These are phyloP conservation scores for Pseudogymnoascus sp. DNA, from an alignment of 2,329 filamentous ascomycete species.

Conservation along the genomic window DNA sequence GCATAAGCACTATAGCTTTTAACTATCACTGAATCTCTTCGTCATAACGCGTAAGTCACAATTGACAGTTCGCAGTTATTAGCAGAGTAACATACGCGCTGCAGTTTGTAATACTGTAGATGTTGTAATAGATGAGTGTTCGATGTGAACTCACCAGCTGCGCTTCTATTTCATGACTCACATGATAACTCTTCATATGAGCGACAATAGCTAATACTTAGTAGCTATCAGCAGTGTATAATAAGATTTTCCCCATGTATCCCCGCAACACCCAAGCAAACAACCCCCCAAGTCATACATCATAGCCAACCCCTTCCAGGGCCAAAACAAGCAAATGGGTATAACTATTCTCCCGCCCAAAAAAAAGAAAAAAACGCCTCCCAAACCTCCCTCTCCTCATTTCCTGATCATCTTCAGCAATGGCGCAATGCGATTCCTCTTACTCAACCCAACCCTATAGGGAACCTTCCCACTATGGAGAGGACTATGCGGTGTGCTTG, in stretches of 20 bases:
- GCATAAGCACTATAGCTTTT: neutral
- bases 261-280: neutral
- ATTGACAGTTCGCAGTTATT: neutral
- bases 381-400: constrained; percentile 21
- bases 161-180: constrained; percentile 38
- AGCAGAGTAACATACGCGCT: neutral
- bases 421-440: constrained; percentile 38
- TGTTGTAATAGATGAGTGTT: neutral
- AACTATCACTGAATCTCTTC: neutral
- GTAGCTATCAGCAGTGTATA: neutral
- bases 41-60: neutral
- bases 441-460: constrained; percentile 41
- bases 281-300: neutral
- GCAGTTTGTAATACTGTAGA: neutral
- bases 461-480: constrained; percentile 29
- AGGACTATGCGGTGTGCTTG: constrained; percentile 13
- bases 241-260: neutral
- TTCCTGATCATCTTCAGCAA: constrained; percentile 39
- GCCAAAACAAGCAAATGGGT: constrained; percentile 13
- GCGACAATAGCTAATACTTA: neutral
- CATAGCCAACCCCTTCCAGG: neutral
- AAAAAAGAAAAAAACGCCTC: neutral
- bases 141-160: neutral
- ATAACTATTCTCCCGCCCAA: neutral
- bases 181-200: constrained; percentile 15